Base-by-base conservation (phyloP, 352 stramenopile genomes). In the Phytophthora pseudosyringae region DNA sequence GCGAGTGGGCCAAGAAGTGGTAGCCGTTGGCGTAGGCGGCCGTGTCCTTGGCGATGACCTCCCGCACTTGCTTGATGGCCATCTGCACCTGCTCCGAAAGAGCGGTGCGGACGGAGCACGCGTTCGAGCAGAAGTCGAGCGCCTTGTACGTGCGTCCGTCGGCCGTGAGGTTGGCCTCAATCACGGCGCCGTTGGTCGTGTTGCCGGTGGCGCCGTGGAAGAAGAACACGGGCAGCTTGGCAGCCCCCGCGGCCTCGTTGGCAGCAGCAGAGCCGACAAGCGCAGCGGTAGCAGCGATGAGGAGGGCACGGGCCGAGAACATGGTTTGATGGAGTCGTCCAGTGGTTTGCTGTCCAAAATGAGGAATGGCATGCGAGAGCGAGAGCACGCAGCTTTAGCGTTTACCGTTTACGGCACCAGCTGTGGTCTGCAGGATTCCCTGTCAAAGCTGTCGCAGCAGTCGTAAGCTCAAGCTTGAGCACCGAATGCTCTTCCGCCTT, bases 1-100 rank as follows among this genome's bases (percentile, higher is more conserved):
- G 72, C 7, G 80, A 89, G 46, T 89, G 76, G 7, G 66, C 68
- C 3, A 87, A 49, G 41, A 89, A 76, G 61, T 81, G 63, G 66
- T 89, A 89, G 43, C 80, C 77, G n/a, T 75, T 67, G 28, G 58
- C 66, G 53, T 80, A 86, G 32, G 40, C n/a, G 9, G 55, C 33
- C 3, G 59, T 43, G 44, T 77, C 63, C 36, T 73, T 71, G 36
- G 45, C 43, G 15, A 75, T 51, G 38, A 83, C 63, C 1, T 49
- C 57, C 7, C 60, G 64, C 45, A 88, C 63, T 64, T 84, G 73
- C 6, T 52, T 65, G 58, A 86, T 86, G 36, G 75, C 80, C 53
- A 85, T 65, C 8, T 67, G 47, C 28, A 88, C 72, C 33, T 88
- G 80, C 0, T 59, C 55, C 3, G 67, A 51, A 12, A 88, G 64